Conservation (phyloP, 1,284 basidiomycete species). For the Irpex sp. region DNA sequence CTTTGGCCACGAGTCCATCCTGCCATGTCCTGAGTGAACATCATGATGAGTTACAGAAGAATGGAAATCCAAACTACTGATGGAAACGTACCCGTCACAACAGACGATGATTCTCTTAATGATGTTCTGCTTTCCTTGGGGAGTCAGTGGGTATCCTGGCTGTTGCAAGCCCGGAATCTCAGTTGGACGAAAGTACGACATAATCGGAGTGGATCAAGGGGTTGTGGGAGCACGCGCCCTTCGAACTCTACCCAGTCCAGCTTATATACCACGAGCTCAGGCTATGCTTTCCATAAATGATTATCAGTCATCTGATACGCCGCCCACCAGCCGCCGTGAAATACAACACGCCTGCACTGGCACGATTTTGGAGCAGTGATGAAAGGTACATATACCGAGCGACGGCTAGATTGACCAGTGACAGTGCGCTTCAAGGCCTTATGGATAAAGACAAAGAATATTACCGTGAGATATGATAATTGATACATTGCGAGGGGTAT, state of each 20-base stretch:
- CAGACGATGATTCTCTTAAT: constrained; percentile 64
- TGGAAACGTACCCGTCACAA: constrained; percentile 58
- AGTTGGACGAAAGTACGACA: neutral
- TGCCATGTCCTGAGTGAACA: constrained; percentile 32
- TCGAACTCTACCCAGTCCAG: neutral
- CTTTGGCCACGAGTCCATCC: constrained; percentile 41
- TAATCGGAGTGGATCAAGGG: neutral
- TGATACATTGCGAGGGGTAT: neutral
- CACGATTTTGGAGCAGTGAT: too few relatives aligned
- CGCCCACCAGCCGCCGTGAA: neutral
- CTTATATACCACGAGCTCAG: neutral
- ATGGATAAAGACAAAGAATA: neutral
- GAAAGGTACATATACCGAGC: too few relatives aligned
- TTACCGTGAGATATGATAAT: neutral
- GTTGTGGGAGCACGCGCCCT: neutral
- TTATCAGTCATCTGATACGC: neutral
- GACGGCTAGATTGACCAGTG: neutral
- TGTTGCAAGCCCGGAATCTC: neutral
- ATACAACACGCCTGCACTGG: too few relatives aligned
- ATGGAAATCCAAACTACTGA: neutral
- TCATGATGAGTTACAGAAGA: neutral
- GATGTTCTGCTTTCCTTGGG: constrained; percentile 16
- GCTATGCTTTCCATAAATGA: neutral
- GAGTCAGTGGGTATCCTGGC: neutral
- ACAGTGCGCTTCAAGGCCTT: neutral